These are phyloP conservation scores for Heterobasidion annosum DNA, from an alignment of 1,284 basidiomycete species.

Conservation along the genomic window DNA sequence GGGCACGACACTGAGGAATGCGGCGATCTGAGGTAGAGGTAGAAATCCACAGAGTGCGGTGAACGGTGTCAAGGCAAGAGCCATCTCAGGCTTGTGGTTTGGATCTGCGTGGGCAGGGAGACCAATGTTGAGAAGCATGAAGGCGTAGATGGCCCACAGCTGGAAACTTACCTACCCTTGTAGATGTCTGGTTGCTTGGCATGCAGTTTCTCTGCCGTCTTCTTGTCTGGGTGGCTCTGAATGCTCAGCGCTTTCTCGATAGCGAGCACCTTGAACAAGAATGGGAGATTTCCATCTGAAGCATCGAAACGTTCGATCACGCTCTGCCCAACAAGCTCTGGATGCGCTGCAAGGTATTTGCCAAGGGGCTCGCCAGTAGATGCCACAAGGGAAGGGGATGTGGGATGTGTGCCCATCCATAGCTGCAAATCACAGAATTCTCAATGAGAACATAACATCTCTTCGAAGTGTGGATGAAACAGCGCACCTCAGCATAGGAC, in stretches of 20 bases:
- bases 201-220: slow-evolving; percentile 74
- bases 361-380: slow-evolving; percentile 32
- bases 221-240: slow-evolving; percentile 95
- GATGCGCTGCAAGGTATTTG: slow-evolving; percentile 55
- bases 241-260: slow-evolving; percentile 95
- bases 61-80: slow-evolving; percentile 89
- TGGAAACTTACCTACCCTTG: slow-evolving; percentile 53
- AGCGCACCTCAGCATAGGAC: slow-evolving; percentile 57
- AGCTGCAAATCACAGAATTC: slow-evolving; percentile 38
- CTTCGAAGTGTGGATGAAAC: slow-evolving; percentile 4
- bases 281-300: slow-evolving; percentile 72
- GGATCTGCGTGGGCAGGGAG: slow-evolving; percentile 45
- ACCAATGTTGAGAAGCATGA: not conserved
- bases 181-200: slow-evolving; percentile 76
- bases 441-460: slow-evolving; percentile 1
- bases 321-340: slow-evolving; percentile 59
- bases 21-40: slow-evolving; percentile 65
- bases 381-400: slow-evolving; percentile 66
- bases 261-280: slow-evolving; percentile 90
- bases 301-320: slow-evolving; percentile 58
- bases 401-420: slow-evolving; percentile 99
- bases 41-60: slow-evolving; percentile 88
- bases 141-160: not conserved
- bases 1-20: slow-evolving; percentile 61
- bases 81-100: slow-evolving; percentile 99